Base-by-base conservation (phyloP, 208 protist genomes). In the Trypanosoma melophagium region DNA sequence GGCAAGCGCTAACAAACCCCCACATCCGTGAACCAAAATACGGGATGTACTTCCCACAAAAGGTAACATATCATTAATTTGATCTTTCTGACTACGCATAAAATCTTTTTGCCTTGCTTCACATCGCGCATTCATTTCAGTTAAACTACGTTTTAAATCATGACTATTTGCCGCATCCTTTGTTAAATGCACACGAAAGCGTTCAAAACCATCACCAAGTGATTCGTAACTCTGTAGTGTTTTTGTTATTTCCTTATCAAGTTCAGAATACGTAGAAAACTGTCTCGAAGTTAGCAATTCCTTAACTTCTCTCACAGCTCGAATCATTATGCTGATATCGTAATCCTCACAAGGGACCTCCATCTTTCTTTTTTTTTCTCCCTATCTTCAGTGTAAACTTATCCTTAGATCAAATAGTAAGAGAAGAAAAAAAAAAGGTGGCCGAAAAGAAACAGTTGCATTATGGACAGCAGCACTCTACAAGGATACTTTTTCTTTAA, bases 21-120 rank as follows among this genome's bases (percentile, higher is more conserved):
- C 90, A 42, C 80, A 93, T 17, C 90, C 90, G 55, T 93, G 83
- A 59, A 96, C 90, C 3, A 96, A 72, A 66, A 96, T 93, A 19
- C 76, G 63, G 10, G 87, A 93, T 7, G 81, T 87, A 64, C 72
- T 84, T 45, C 84, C 69, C 28, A 96, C 79, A 74, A 96, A 96
- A 0, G 90, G 87, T 35, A 96, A 60, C 21, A 96, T 88, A 57
- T 94, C 80, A 57, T 94, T 94, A 12, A 96, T 87, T 50, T 84
- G 80, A 65, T 94, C 84, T 25, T 92, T 89, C 69, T 90, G 80
- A 58, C 83, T 88, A 51, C 72, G 81, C 35, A 88, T 77, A 66
- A 85, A 92, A 21, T 92, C 87, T n/a, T 61, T 44, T 0, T 93
- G 44, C 0, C 75, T 58, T 44, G 73, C 68, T 22, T 89, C 70